Conservation (phyloP, 1,139 yeast species). For the Magnusiomyces magnusii region DNA sequence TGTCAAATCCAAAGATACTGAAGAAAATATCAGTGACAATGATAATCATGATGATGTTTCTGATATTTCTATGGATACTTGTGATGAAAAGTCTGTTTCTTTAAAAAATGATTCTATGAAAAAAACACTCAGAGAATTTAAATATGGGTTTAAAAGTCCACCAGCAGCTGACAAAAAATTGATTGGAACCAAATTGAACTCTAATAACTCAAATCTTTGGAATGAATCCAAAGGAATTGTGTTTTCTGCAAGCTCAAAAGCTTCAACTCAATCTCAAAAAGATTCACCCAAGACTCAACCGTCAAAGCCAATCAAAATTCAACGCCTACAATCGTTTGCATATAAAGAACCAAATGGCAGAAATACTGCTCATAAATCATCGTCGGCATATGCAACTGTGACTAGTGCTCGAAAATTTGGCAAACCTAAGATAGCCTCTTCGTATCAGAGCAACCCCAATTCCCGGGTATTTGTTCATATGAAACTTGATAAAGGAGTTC, state of each 20-base stretch:
- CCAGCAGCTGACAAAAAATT: not conserved
- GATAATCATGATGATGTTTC: not conserved
- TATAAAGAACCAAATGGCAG: not conserved
- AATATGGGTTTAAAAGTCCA: not conserved
- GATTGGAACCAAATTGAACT: not conserved
- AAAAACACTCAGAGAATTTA: not conserved
- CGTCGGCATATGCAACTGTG: not conserved
- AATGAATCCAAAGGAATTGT: not conserved
- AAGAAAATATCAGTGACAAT: no score
- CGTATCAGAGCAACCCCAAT: not conserved
- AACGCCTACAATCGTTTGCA: not conserved
- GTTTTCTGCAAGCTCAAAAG: not conserved
- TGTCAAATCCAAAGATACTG: no score
- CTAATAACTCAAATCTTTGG: not conserved
- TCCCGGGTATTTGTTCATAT: not conserved
- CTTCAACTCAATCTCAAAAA: not conserved
- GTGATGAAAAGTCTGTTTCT: not conserved
- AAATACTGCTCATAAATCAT: not conserved
- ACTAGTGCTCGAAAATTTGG: not conserved
- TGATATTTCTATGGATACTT: not conserved
- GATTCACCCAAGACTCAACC: not conserved
- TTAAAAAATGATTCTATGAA: not conserved
- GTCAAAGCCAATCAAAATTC: not conserved
- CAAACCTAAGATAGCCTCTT: not conserved
- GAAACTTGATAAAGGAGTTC: not conserved